Percentiles rank a stretch among this genome's conserved stretches.
phyloP scores from a whole-genome alignment of 345 rosid species.

The Brassica carinata region DNA sequence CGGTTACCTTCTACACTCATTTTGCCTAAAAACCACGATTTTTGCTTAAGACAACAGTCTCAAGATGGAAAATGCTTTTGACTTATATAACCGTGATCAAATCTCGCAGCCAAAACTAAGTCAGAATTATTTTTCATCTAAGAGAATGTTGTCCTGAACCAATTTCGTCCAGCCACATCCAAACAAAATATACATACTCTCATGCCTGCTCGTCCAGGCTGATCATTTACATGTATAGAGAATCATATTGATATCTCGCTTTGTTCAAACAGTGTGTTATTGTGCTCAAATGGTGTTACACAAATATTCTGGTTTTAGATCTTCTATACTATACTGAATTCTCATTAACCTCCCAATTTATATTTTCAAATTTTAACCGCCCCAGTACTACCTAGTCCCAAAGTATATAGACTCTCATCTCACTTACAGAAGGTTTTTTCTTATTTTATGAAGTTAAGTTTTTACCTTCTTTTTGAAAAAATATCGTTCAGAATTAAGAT shows the following conservation, averaged over 20 bases:
- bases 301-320: background rate
- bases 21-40: background rate
- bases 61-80: background rate
- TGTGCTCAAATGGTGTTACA: background rate
- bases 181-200: background rate
- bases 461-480: background rate
- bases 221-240: background rate
- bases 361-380: too few species aligned
- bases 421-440: too few species aligned
- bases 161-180: background rate
- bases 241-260: background rate
- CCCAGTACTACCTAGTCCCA: too few species aligned
- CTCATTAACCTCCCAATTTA: too few species aligned
- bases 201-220: background rate
- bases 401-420: too few species aligned
- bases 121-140: background rate
- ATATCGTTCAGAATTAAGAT: background rate
- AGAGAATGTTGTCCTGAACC: background rate
- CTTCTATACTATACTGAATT: too few species aligned
- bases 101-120: background rate
- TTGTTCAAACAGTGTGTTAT: background rate
- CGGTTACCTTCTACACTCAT: background rate
- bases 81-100: background rate
- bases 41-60: background rate
- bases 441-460: background rate